Conservation (phyloP, 164 flowering plant species). For the Stephania japonica region DNA sequence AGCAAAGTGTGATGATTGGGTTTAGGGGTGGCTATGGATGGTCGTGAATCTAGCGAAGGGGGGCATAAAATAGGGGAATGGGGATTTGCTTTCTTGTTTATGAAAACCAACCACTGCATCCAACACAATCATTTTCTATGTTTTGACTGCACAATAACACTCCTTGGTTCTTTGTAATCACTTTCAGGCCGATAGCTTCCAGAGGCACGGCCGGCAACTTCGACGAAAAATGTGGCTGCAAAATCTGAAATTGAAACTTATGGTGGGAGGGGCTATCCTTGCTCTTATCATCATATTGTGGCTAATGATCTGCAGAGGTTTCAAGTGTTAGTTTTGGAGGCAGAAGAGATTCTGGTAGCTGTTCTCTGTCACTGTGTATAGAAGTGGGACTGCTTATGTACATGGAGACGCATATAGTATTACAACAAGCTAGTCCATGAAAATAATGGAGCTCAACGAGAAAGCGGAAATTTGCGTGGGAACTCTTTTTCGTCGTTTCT, state of each 20-base stretch:
- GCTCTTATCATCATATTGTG: constrained; percentile 54
- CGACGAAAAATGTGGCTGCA: constrained; percentile 95
- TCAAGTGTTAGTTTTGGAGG: constrained; percentile 41
- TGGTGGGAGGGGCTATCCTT: constrained; percentile 55
- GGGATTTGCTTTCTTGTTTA: background rate
- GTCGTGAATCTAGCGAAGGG: background rate
- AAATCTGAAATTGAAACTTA: constrained; percentile 70
- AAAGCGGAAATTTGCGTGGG: background rate
- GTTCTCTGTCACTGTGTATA: background rate
- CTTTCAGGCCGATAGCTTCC: constrained; percentile 90
- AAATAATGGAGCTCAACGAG: background rate
- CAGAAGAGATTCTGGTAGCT: background rate
- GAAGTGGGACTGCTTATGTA: constrained; percentile 6
- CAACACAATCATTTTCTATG: background rate
- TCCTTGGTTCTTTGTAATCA: background rate
- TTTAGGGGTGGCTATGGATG: background rate
- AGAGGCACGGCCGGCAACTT: constrained; percentile 94
- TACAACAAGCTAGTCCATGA: background rate
- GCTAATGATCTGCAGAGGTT: constrained; percentile 58
- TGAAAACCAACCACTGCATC: background rate
- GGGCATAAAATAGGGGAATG: background rate
- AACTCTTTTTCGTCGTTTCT: background rate
- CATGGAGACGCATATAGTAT: background rate
- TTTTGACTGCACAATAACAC: background rate
- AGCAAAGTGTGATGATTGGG: too few relatives aligned